Evolutionary conservation across 352 stramenopile genomes (phyloP).

Genomic region (Nothophytophthora sp.): DNA sequence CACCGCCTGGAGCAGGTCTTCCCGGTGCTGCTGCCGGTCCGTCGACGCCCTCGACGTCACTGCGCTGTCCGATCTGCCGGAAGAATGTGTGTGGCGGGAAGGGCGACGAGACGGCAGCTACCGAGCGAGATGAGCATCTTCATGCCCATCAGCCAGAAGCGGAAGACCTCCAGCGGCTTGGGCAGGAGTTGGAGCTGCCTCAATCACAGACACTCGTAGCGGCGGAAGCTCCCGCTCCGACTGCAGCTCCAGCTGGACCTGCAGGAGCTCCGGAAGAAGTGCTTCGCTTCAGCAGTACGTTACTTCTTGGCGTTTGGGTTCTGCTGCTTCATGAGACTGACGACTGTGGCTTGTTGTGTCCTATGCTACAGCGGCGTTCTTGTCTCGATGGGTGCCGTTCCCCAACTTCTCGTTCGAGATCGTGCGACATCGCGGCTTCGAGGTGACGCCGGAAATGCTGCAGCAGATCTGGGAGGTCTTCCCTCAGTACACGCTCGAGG

Average conservation of each 20-base stretch:
- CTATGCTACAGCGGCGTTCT: constrained; percentile 50
- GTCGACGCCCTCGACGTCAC: constrained; percentile 17
- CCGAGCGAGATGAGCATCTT: constrained; percentile 1
- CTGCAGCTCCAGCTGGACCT: constrained; percentile 1
- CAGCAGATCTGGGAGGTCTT: constrained; percentile 80
- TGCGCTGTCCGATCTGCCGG: constrained; percentile 66
- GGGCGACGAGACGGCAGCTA: constrained; percentile 8
- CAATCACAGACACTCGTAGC: background rate
- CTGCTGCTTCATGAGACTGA: constrained; percentile 1
- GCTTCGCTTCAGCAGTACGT: constrained; percentile 80
- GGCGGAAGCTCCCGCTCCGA: background rate
- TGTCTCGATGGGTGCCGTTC: constrained; percentile 70
- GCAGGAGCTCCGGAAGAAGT: constrained; percentile 45
- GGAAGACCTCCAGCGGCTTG: background rate
- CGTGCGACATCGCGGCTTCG: constrained; percentile 52
- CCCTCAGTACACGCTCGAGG: constrained; percentile 61
- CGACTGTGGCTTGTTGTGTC: constrained; percentile 14
- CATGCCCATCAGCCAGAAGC: constrained; percentile 12
- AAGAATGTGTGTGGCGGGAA: constrained; percentile 59
- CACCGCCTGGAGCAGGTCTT: constrained; percentile 5
- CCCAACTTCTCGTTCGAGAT: constrained; percentile 81
- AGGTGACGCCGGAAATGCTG: constrained; percentile 71
- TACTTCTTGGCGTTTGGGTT: background rate
- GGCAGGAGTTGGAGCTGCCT: background rate
- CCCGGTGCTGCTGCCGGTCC: constrained; percentile 1